Evolutionary conservation across 140 eudicot species (phyloP), one percentile per base, ranked within the genome.

Genomic region (Anethum foeniculum): DNA sequence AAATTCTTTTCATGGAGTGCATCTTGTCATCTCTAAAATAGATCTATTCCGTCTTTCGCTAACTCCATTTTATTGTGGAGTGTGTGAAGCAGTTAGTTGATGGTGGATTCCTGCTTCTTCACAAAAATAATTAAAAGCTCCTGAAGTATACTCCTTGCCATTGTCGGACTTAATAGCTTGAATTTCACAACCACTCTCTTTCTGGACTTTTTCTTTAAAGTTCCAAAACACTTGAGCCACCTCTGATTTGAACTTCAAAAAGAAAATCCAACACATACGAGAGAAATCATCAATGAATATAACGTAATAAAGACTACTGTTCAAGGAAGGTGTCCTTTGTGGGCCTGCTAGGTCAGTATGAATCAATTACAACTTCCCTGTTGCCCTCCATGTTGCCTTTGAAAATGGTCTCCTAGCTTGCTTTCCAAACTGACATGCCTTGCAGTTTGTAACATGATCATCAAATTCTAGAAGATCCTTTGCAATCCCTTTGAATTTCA

Each of bases 101-200:
- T 71, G 80, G 5, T 77, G 69, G 15, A 85, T 81, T 5, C 80
- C 81, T 0, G n/a, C 56, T 10, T 85, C 74, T 15, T 80, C 80
- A 56, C 82, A 82, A 25, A 39, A 82, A 82, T 9, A 1, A 2
- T 71, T 52, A 32, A 82, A 86, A 16, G 14, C 13, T 7, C 11
- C 54, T 23, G 71, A 79, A 1, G 79, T 85, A 56, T 82, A 82
- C 39, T 83, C 80, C 28, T 19, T 79, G 48, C 69, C 83, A 56
- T 83, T 77, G 28, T 83, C 82, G 2, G 80, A 83, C 48, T 73
- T 73, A 9, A 83, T 21, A 3, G 28, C 39, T 25, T 83, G 52
- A 48, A 84, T 84, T 80, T 76, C 77, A 60, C 39, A 49, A 25
- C 68, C 71, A 51, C 68, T 68, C 19, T 80, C 19, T 25, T 80